These are phyloP conservation scores for Pseudopithomyces maydicus DNA, from an alignment of 2,329 filamentous ascomycete species.

Conservation along the genomic window DNA sequence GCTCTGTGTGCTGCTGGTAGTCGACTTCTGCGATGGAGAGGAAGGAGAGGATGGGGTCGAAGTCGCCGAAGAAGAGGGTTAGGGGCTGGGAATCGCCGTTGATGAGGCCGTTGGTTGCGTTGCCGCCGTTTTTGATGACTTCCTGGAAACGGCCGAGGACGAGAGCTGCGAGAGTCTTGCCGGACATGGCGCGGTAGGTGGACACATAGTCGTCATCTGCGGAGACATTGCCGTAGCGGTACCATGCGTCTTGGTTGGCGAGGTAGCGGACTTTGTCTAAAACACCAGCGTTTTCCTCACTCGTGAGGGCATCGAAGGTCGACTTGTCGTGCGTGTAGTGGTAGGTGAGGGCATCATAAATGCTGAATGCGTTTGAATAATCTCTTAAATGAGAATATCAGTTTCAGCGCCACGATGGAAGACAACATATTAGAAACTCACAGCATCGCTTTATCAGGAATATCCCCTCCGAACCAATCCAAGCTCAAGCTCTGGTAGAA, in stretches of 20 bases:
- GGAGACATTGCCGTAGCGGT: constrained; percentile 49
- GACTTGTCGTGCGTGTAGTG: constrained; percentile 57
- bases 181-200: constrained; percentile 32
- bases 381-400: constrained; percentile 36
- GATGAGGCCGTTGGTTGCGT: constrained; percentile 25
- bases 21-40: constrained; percentile 34
- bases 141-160: constrained; percentile 31
- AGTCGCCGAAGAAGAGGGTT: constrained; percentile 47
- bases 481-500: constrained; percentile 55
- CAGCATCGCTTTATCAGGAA: constrained; percentile 36
- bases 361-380: constrained; percentile 58
- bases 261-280: constrained; percentile 45
- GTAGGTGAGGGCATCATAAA: constrained; percentile 64
- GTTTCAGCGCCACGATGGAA: background rate
- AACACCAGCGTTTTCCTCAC: constrained; percentile 25
- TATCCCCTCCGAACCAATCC: constrained; percentile 50
- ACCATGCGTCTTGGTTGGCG: constrained; percentile 56
- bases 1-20: constrained; percentile 7
- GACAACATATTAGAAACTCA: constrained; percentile 16
- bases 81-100: constrained; percentile 43
- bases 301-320: constrained; percentile 40
- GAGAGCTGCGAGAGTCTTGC: constrained; percentile 35
- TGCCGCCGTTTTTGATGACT: constrained; percentile 18
- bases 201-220: constrained; percentile 21
- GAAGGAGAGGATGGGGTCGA: constrained; percentile 39